Conservation (phyloP, 192 early-diverging fungal species). For the Spizellomyces punctatus region DNA sequence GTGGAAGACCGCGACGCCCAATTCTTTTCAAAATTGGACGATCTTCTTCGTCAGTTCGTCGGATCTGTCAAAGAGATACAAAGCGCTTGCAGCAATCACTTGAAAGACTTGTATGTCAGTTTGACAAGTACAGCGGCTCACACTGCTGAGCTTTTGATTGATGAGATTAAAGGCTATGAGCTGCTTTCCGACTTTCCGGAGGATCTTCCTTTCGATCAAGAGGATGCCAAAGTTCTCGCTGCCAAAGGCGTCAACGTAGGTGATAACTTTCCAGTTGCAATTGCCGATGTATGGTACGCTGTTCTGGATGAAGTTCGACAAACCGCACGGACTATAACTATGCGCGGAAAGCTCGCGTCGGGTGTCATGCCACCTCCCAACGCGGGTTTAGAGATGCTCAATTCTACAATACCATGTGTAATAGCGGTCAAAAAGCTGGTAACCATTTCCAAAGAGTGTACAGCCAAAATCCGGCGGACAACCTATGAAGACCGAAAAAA, state of each 20-base stretch:
- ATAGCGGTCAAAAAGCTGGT: constrained; percentile 54
- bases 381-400: constrained; percentile 47
- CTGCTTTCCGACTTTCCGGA: constrained; percentile 47
- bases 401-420: constrained; percentile 49
- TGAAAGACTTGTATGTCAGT: constrained; percentile 43
- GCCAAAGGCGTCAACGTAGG: constrained; percentile 22
- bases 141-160: constrained; percentile 43
- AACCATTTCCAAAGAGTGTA: constrained; percentile 38
- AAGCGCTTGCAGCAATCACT: constrained; percentile 33
- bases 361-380: constrained; percentile 46
- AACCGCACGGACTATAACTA: constrained; percentile 38
- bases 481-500: constrained; percentile 39
- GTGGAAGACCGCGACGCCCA: constrained; percentile 9
- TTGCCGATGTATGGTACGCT: constrained; percentile 33
- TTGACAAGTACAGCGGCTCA: constrained; percentile 37
- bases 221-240: constrained; percentile 36
- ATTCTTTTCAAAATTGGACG: constrained; percentile 44
- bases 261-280: constrained; percentile 33
- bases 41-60: constrained; percentile 42
- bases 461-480: constrained; percentile 33
- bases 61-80: constrained; percentile 48
- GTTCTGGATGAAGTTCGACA: constrained; percentile 37
- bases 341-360: constrained; percentile 46
- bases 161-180: constrained; percentile 45
- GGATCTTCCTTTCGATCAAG: constrained; percentile 33